phyloP scores from a whole-genome alignment of 2,329 filamentous ascomycete species.

The Calonectria montana region DNA sequence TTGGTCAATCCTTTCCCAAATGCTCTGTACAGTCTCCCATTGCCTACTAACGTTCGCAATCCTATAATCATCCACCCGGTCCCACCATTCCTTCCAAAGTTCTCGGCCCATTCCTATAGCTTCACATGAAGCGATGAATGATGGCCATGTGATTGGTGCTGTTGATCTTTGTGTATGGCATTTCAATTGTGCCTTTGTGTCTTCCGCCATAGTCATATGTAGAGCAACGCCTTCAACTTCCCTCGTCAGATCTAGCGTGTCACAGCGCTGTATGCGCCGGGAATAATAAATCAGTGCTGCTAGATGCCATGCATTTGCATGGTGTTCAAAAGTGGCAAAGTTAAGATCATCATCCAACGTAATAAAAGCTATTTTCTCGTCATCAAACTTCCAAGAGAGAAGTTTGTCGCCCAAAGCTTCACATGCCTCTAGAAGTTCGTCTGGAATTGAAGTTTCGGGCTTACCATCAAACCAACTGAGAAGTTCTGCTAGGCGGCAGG shows the following conservation, averaged over 20 bases:
- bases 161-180: not conserved
- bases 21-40: slow-evolving; percentile 13
- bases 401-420: slow-evolving; percentile 17
- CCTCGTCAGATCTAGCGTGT: not conserved
- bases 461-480: not conserved
- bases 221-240: not conserved
- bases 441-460: not conserved
- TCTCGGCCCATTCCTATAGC: not conserved
- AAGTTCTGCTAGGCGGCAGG: slow-evolving; percentile 15
- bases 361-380: slow-evolving; percentile 6
- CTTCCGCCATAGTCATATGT: slow-evolving; percentile 9
- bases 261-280: slow-evolving; percentile 8
- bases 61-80: slow-evolving; percentile 10
- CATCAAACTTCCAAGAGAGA: slow-evolving; percentile 10
- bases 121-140: slow-evolving; percentile 7
- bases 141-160: slow-evolving; percentile 20
- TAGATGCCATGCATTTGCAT: slow-evolving; percentile 18
- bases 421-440: slow-evolving; percentile 10
- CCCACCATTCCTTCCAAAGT: slow-evolving; percentile 22
- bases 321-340: slow-evolving; percentile 2
- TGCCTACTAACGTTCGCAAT: slow-evolving; percentile 23
- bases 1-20: slow-evolving; percentile 12
- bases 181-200: not conserved
- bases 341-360: not conserved
- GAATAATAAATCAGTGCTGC: slow-evolving; percentile 21